Evolutionary conservation across 805 yeast species (phyloP), one percentile per base, ranked within the genome.

Genomic region (Pachysolen tannophilus): DNA sequence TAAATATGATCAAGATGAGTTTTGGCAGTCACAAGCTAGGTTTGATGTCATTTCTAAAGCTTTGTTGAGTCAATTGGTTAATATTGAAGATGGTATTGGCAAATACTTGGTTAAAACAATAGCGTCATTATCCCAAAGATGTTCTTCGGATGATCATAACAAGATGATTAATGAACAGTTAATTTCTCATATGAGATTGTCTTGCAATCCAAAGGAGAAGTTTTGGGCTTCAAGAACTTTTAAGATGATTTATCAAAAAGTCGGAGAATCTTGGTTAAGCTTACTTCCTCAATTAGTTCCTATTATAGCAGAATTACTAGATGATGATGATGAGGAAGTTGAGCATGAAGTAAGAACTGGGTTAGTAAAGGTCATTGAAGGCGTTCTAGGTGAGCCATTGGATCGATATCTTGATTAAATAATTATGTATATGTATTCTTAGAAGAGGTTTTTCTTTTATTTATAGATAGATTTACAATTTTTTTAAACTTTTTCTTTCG

Each of bases 241-340:
- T 55, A 85, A 84, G 57, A 67, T 77, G 18, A 75, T 92, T 21
- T 92, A 87, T 69, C 82, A 83, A 45, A 83, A 83, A 64, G 81
- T 87, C 48, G 97, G 97, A 37, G 97, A 92, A 49, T 85, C 79
- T 55, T 92, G 97, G 98, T 69, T 92, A 44, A 65, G 81, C 23
- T 69, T 83, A 64, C 67, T 92, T 48, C 98, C 98, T 17, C 96
- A 88, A 53, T 70, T 92, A 47, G 95, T 92, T 43, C 99, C 99
- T 23, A 72, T 85, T 41, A 85, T 92, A 56, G 96, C 97, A 6
- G 99, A 92, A 60, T 63, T 92, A 39, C 67, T 92, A 43, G 99
- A 92, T 53, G 97, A 88, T 53, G 97, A 92, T 41, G 94, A 88
- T 43, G 98, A 92, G 56, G 77, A 72, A 32, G 95, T 92, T 20